Conservation (phyloP, 2,329 filamentous ascomycete genomes). For the Fusarium sublunatum region DNA sequence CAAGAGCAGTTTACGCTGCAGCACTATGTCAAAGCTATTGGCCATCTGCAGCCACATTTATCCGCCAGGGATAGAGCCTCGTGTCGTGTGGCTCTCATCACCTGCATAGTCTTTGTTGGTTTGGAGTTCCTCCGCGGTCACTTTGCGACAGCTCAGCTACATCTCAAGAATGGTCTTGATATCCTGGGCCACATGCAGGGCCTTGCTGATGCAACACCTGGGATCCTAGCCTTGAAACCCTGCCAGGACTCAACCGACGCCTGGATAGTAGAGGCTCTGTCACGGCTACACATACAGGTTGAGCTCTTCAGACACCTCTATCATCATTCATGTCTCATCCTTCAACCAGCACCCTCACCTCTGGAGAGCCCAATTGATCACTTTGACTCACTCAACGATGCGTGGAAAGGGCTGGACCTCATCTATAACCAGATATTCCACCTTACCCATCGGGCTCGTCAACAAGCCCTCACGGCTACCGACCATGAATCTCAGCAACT, state of each 20-base stretch:
- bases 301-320: conserved; percentile 41
- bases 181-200: conserved; percentile 54
- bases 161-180: conserved; percentile 33
- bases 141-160: conserved; percentile 35
- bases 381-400: conserved; percentile 32
- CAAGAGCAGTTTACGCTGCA: conserved; percentile 44
- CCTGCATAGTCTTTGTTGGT: conserved; percentile 39
- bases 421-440: conserved; percentile 41
- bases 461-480: conserved; percentile 2
- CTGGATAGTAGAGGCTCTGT: conserved; percentile 58
- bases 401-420: conserved; percentile 33
- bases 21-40: conserved; percentile 55
- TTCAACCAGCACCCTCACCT: conserved; percentile 10
- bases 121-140: conserved; percentile 37
- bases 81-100: conserved; percentile 52
- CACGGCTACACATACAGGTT: conserved; percentile 46
- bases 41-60: conserved; percentile 51
- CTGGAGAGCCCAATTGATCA: not conserved
- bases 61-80: conserved; percentile 43
- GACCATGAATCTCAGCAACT: conserved; percentile 20
- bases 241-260: conserved; percentile 51
- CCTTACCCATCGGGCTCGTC: conserved; percentile 28
- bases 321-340: conserved; percentile 24
- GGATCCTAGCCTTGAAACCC: conserved; percentile 19
- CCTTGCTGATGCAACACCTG: conserved; percentile 47